phyloP scores from a whole-genome alignment of 768 basidiomycete species.

The Podaxis sp. region DNA sequence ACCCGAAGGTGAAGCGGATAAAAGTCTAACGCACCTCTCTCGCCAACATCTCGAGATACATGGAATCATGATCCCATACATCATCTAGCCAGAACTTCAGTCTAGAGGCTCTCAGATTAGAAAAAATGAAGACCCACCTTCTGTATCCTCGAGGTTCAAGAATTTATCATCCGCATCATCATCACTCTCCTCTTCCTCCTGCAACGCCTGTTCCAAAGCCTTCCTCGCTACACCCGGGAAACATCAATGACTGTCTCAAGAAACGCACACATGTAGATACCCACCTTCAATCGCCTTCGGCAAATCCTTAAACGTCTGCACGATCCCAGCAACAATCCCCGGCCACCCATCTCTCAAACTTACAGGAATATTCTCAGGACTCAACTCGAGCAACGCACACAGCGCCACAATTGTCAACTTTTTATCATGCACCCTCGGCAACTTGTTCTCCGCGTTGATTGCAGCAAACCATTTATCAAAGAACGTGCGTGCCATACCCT shows the following conservation, averaged over 20 bases:
- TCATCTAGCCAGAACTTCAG: conserved; percentile 49
- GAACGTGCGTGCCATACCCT: conserved; percentile 67
- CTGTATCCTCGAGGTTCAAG: conserved; percentile 58
- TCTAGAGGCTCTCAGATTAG: conserved; percentile 1
- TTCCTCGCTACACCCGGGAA: conserved; percentile 41
- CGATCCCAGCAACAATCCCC: conserved; percentile 62
- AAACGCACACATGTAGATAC: conserved; percentile 12
- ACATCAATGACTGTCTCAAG: conserved; percentile 5
- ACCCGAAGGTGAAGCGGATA: background rate
- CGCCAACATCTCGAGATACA: conserved; percentile 83
- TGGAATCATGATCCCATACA: conserved; percentile 88
- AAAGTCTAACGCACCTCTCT: conserved; percentile 46
- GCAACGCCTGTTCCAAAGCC: conserved; percentile 43
- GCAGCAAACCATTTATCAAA: conserved; percentile 82
- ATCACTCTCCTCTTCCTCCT: conserved; percentile 28
- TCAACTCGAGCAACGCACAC: conserved; percentile 72
- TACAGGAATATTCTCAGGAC: conserved; percentile 50
- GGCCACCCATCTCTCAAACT: conserved; percentile 68
- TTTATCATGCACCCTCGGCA: conserved; percentile 90
- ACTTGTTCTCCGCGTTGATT: conserved; percentile 52
- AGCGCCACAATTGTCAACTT: conserved; percentile 75
- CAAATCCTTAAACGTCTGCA: conserved; percentile 73
- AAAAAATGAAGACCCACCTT: conserved; percentile 30
- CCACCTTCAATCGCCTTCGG: conserved; percentile 72
- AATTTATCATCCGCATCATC: conserved; percentile 38